These are phyloP conservation scores for Fusarium sp. DNA, from an alignment of 2,329 filamentous ascomycete species.

Conservation along the genomic window DNA sequence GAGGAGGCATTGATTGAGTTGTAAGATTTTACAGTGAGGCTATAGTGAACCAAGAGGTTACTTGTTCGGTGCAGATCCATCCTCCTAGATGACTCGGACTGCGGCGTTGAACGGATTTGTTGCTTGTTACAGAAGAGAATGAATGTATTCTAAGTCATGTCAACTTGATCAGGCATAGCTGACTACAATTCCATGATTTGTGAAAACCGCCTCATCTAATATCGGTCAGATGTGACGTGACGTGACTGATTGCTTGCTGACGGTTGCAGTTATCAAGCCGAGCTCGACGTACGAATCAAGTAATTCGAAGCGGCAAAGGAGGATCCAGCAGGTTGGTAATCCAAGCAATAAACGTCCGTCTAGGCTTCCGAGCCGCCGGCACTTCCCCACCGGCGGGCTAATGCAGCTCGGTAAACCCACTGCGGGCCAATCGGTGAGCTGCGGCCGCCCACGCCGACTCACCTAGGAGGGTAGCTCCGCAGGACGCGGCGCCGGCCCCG, in stretches of 20 bases:
- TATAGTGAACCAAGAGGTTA: not conserved
- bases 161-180: conserved; percentile 3
- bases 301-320: conserved; percentile 13
- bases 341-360: conserved; percentile 2
- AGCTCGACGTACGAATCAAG: conserved; percentile 17
- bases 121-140: conserved; percentile 20
- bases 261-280: conserved; percentile 8
- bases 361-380: not conserved
- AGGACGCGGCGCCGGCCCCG: conserved; percentile 36
- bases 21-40: conserved; percentile 49
- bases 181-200: conserved; percentile 8
- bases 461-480: conserved; percentile 37
- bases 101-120: conserved; percentile 27
- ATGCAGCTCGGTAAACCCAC: conserved; percentile 9
- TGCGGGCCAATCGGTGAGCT: conserved; percentile 36
- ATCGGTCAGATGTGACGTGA: not conserved
- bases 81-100: conserved; percentile 1
- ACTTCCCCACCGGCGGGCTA: conserved; percentile 15
- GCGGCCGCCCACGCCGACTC: conserved; percentile 36
- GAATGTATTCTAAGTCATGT: conserved; percentile 10
- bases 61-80: not conserved
- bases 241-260: not conserved
- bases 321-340: conserved; percentile 14
- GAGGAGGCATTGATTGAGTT: conserved; percentile 88
- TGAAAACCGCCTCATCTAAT: conserved; percentile 5